These are phyloP conservation scores for Myxozyma monticola DNA, from an alignment of 805 yeast genomes.

Conservation along the genomic window DNA sequence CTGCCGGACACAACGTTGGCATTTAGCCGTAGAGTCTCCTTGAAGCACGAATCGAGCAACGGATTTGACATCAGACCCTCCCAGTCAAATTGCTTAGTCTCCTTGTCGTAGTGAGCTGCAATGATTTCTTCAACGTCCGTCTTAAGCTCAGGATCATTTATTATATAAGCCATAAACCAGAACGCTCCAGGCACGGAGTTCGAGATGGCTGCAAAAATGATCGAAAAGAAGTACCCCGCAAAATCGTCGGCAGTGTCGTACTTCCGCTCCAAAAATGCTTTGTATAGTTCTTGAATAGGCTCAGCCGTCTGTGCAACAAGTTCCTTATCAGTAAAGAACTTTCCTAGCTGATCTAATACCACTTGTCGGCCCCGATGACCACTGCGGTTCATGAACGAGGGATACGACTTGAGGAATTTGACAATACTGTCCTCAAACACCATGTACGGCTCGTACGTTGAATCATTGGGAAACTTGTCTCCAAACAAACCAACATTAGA, in stretches of 20 bases:
- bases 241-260: constrained; percentile 9
- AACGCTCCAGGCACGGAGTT: constrained; percentile 24
- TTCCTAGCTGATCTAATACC: constrained; percentile 12
- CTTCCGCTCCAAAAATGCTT: not conserved
- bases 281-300: constrained; percentile 3
- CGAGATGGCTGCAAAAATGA: constrained; percentile 22
- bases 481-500: constrained; percentile 23
- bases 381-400: constrained; percentile 11
- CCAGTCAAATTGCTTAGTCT: constrained; percentile 18
- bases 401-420: constrained; percentile 15
- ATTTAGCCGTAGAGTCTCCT: constrained; percentile 20
- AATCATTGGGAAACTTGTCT: constrained; percentile 15
- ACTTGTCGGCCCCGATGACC: constrained; percentile 19
- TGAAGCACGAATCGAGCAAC: constrained; percentile 18
- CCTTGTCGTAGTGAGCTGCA: constrained; percentile 5
- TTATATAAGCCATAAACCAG: constrained; percentile 16
- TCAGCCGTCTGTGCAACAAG: constrained; percentile 7
- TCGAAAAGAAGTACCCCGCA: constrained; percentile 20
- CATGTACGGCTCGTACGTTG: constrained; percentile 7
- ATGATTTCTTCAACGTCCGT: constrained; percentile 9
- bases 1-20: constrained; percentile 18
- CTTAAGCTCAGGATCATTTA: constrained; percentile 8
- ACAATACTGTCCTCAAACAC: constrained; percentile 18
- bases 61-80: constrained; percentile 12
- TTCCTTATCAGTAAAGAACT: constrained; percentile 6